Percentiles rank a stretch among this genome's conserved stretches.
These are phyloP conservation scores for Erodium maritimum DNA, from an alignment of 345 rosid species.

Conservation along the genomic window DNA sequence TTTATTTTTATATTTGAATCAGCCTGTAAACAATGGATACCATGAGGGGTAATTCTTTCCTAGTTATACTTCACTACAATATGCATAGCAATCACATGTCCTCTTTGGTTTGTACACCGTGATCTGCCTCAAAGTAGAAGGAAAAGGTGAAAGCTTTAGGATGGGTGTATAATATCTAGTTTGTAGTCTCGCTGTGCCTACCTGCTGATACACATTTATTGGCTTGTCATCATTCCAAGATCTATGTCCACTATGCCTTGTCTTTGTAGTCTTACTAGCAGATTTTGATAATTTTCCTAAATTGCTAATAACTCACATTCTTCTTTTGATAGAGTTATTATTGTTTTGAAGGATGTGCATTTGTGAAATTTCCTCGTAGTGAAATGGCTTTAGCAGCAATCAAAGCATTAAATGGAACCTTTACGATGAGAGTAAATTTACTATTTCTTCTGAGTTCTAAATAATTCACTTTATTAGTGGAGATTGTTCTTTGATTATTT, in stretches of 20 bases:
- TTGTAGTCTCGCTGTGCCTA: neutral
- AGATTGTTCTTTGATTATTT: conserved; percentile 5
- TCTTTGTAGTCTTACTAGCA: neutral
- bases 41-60: neutral
- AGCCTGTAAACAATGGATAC: neutral
- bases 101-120: neutral
- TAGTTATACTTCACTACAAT: neutral
- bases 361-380: conserved; percentile 55
- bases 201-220: neutral
- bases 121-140: neutral
- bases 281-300: neutral
- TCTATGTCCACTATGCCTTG: neutral
- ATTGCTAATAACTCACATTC: neutral
- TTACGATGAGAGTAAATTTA: conserved; percentile 55
- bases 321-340: conserved; percentile 15
- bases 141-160: neutral
- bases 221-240: neutral
- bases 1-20: neutral
- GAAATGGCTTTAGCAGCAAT: conserved; percentile 89
- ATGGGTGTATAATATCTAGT: no score
- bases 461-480: conserved; percentile 10
- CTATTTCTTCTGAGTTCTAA: conserved; percentile 1
- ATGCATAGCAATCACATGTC: neutral
- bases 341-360: conserved; percentile 60
- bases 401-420: conserved; percentile 55